phyloP scores from a whole-genome alignment of 75 land plant genomes.

The Selaginella tamariscina region DNA sequence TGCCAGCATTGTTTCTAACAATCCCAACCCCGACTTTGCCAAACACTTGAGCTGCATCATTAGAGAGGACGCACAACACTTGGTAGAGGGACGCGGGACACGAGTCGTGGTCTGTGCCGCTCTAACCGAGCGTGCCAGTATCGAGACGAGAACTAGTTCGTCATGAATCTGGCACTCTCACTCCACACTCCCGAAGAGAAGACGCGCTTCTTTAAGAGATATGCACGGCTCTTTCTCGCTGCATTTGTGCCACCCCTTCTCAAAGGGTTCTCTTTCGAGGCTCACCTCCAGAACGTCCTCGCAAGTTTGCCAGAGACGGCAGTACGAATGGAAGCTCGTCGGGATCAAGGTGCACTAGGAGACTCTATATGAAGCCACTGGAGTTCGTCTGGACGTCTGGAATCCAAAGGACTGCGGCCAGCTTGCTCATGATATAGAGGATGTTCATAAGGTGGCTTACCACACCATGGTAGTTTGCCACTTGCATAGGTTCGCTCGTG shows the following conservation, averaged over 20 bases:
- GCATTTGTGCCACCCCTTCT: neutral
- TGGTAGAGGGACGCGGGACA: neutral
- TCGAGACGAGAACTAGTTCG: neutral
- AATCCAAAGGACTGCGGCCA: neutral
- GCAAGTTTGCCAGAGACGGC: neutral
- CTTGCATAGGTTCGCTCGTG: constrained; percentile 7
- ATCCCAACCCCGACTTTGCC: neutral
- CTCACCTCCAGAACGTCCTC: neutral
- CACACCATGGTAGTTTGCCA: constrained; percentile 12
- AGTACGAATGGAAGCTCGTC: constrained; percentile 9
- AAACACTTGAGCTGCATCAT: neutral
- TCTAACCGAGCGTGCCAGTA: neutral
- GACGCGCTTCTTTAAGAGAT: neutral
- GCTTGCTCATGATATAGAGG: neutral
- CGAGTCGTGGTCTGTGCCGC: neutral
- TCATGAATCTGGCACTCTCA: neutral
- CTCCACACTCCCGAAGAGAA: neutral
- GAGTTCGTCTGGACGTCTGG: constrained; percentile 7
- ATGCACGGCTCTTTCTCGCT: neutral
- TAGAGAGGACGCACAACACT: neutral
- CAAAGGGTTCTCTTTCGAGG: neutral
- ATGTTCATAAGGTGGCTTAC: constrained; percentile 10
- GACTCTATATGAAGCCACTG: constrained; percentile 6
- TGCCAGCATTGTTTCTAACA: neutral
- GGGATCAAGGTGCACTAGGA: constrained; percentile 7